Evolutionary conservation across 768 basidiomycete species (phyloP).

Genomic region (Naganishia antarctica): DNA sequence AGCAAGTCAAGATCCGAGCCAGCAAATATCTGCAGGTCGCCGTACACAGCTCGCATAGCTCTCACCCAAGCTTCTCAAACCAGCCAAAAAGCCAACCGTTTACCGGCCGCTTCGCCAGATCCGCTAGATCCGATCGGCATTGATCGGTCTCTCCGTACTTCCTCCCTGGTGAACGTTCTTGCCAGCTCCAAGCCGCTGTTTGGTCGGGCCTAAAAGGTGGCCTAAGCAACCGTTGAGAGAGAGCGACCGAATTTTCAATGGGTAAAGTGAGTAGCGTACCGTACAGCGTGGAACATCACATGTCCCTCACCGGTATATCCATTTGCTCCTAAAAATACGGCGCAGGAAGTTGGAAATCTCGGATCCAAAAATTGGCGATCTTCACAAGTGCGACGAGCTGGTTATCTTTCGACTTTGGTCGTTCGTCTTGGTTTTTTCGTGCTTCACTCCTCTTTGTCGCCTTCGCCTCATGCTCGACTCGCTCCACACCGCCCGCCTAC

Average conservation of each 20-base stretch:
- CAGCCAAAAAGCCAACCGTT: too few species aligned
- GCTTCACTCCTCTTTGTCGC: too few species aligned
- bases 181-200: neutral
- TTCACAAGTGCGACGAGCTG: neutral
- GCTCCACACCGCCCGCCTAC: neutral
- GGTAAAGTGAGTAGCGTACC: neutral
- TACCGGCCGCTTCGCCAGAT: neutral
- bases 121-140: neutral
- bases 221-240: too few species aligned
- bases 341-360: constrained; percentile 10
- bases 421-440: neutral
- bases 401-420: constrained; percentile 3
- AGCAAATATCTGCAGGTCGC: too few species aligned
- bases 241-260: neutral
- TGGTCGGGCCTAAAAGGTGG: too few species aligned
- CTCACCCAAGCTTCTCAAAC: too few species aligned
- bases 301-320: too few species aligned
- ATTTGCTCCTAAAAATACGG: too few species aligned
- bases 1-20: too few species aligned
- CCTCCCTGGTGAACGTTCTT: neutral
- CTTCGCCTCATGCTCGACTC: too few species aligned
- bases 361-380: constrained; percentile 20
- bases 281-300: neutral
- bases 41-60: too few species aligned
- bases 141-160: neutral